phyloP scores from a whole-genome alignment of 2,329 filamentous ascomycete genomes.

The Onygena corvina region DNA sequence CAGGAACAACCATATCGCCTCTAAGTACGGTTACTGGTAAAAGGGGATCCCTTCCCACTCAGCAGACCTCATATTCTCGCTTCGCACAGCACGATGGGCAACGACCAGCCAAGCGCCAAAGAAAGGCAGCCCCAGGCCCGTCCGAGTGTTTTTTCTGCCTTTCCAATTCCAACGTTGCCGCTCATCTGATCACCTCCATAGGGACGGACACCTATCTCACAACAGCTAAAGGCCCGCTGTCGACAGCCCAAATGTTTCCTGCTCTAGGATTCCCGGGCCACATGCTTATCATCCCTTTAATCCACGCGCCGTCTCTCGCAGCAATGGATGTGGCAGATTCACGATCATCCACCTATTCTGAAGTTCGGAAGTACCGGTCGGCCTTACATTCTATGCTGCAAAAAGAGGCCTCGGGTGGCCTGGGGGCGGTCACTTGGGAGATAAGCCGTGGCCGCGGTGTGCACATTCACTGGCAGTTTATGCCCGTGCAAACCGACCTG shows the following conservation, averaged over 20 bases:
- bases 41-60: constrained; percentile 36
- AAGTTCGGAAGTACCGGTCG: constrained; percentile 73
- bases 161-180: constrained; percentile 69
- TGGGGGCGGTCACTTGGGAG: constrained; percentile 85
- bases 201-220: constrained; percentile 80
- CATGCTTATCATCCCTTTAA: constrained; percentile 79
- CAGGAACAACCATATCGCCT: constrained; percentile 64
- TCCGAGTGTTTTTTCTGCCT: constrained; percentile 91
- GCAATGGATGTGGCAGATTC: constrained; percentile 50
- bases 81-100: constrained; percentile 30
- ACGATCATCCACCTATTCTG: constrained; percentile 50
- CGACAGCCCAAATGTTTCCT: constrained; percentile 57
- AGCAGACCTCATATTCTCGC: constrained; percentile 28
- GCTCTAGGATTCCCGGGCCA: constrained; percentile 68
- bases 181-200: constrained; percentile 82
- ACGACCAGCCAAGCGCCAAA: constrained; percentile 33
- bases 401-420: constrained; percentile 34
- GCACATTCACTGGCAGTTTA: constrained; percentile 87
- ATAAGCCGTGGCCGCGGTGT: constrained; percentile 71
- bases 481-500: constrained; percentile 59
- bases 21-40: constrained; percentile 44
- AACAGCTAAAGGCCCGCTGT: constrained; percentile 80
- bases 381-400: constrained; percentile 67
- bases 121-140: constrained; percentile 47
- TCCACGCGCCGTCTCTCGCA: constrained; percentile 64